Evolutionary conservation across 2,329 filamentous ascomycete genomes (phyloP), one percentile per base, ranked within the genome.

Genomic region (Beauveria australis): DNA sequence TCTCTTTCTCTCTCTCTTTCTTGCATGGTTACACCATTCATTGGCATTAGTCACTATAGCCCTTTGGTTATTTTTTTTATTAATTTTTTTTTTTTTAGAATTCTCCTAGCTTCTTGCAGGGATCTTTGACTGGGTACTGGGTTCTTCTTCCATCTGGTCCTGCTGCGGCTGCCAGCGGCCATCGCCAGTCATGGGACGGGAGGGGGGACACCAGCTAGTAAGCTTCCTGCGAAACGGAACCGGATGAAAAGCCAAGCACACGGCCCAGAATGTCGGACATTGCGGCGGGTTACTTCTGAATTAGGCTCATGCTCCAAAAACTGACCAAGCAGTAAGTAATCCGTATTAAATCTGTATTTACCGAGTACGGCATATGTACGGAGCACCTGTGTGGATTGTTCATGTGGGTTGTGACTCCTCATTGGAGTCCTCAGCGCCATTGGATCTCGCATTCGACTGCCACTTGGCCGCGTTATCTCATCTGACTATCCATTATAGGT

Each of bases 41-140:
- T 19, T 19, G 18, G 7, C 40, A 47, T 40, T 46, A 18, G 12
- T 7, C 19, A 19, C 24, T 37, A n/a, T 46, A 51, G 57, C 41
- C 49, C 37, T 19, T 58, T 47, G 56, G n/a, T 40, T 44, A 43
- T 59, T 59, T 30, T 51, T 59, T 59, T 53, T 59, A 12, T 28
- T 44, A 43, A 47, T 59, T 33, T 40, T 44, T 51, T 59, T 59
- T 33, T 28, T 44, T 51, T 53, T 53, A 5, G 30, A 33, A 46
- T 53, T 59, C 57, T 59, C 57, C 57, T 53, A 59, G 56, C 56
- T 40, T 41, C 12, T 46, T 59, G 56, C 56, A 59, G 47, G 56
- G 56, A 59, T 59, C 56, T 54, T 18, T 33, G 28, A 40, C 46
- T 33, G 43, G 54, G 28, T 16, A 24, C 48, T 24, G 40, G 57